Evolutionary conservation across 1,139 yeast genomes (phyloP).

Genomic region (Pichia sp.): DNA sequence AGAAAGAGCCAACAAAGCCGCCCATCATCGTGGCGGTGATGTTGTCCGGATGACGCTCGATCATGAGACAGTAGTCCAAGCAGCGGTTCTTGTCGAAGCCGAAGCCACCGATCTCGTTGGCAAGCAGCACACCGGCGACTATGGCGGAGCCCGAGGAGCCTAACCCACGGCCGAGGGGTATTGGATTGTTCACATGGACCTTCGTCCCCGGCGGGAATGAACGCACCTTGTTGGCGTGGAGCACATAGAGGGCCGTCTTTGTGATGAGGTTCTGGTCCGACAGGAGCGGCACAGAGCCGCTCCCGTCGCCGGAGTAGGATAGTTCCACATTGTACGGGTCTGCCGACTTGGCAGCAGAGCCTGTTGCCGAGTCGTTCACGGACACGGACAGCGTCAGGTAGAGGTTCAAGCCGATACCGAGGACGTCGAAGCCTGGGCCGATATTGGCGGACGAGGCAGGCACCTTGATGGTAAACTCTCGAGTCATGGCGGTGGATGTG

Average conservation of each 20-base stretch:
- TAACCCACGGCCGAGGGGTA: conserved; percentile 93
- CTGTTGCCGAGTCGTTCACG: conserved; percentile 43
- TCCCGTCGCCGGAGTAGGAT: conserved; percentile 64
- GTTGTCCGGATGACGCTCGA: conserved; percentile 97
- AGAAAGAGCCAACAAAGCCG: conserved; percentile 93
- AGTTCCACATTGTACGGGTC: conserved; percentile 71
- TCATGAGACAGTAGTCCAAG: conserved; percentile 92
- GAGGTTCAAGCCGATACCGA: conserved; percentile 81
- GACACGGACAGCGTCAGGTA: conserved; percentile 65
- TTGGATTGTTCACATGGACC: conserved; percentile 79
- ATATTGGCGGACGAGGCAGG: conserved; percentile 98
- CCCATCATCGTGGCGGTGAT: conserved; percentile 99
- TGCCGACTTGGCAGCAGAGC: conserved; percentile 34
- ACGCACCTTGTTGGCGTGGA: conserved; percentile 73
- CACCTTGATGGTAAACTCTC: conserved; percentile 60
- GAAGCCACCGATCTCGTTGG: conserved; percentile 75
- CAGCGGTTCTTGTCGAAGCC: conserved; percentile 72
- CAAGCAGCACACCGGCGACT: conserved; percentile 93
- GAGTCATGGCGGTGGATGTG: conserved; percentile 20
- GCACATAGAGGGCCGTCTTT: conserved; percentile 84
- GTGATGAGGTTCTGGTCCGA: conserved; percentile 83
- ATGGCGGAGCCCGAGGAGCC: conserved; percentile 99
- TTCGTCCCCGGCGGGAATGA: conserved; percentile 82
- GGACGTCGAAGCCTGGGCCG: conserved; percentile 97
- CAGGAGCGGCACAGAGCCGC: conserved; percentile 57